These are phyloP conservation scores for Sporothrix luriei DNA, from an alignment of 2,329 filamentous ascomycete genomes.

Conservation along the genomic window DNA sequence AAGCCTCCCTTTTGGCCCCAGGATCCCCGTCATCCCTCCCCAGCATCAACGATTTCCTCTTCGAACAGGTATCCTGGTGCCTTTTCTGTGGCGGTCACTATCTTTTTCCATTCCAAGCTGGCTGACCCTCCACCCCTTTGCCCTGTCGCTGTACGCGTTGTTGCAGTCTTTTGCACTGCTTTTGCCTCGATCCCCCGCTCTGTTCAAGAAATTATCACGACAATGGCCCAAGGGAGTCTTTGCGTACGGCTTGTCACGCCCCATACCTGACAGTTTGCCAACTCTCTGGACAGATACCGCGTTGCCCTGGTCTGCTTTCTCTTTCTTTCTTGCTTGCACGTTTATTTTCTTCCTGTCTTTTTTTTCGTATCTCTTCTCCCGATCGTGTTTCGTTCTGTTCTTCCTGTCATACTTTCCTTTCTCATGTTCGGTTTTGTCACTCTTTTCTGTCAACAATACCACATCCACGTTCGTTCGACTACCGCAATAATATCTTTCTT, in stretches of 20 bases:
- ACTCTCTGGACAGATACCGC: slow-evolving; percentile 19
- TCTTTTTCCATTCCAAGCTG: slow-evolving; percentile 29
- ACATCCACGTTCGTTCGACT: background rate
- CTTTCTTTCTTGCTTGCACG: slow-evolving; percentile 4
- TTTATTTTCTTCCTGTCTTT: slow-evolving; percentile 6
- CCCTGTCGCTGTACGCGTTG: slow-evolving; percentile 15
- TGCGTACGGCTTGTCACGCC: slow-evolving; percentile 11
- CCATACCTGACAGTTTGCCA: background rate
- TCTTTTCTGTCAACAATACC: background rate
- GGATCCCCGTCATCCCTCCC: slow-evolving; percentile 19
- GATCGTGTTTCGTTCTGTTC: background rate
- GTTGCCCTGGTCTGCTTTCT: slow-evolving; percentile 6
- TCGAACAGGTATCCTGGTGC: background rate
- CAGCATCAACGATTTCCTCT: slow-evolving; percentile 24
- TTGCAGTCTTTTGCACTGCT: background rate
- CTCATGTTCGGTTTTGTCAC: background rate
- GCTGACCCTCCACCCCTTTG: slow-evolving; percentile 25
- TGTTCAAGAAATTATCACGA: slow-evolving; percentile 27
- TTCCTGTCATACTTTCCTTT: slow-evolving; percentile 7
- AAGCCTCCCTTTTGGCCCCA: slow-evolving; percentile 24
- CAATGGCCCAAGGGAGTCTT: slow-evolving; percentile 30
- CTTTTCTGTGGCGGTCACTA: slow-evolving; percentile 16
- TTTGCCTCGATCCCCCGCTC: background rate
- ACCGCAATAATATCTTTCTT: background rate
- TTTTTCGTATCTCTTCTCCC: slow-evolving; percentile 1